A percentile compares a stretch with the other conserved stretches of the same genome.
Conservation (phyloP, 768 basidiomycete genomes). For the Hirschioporus abietinus region DNA sequence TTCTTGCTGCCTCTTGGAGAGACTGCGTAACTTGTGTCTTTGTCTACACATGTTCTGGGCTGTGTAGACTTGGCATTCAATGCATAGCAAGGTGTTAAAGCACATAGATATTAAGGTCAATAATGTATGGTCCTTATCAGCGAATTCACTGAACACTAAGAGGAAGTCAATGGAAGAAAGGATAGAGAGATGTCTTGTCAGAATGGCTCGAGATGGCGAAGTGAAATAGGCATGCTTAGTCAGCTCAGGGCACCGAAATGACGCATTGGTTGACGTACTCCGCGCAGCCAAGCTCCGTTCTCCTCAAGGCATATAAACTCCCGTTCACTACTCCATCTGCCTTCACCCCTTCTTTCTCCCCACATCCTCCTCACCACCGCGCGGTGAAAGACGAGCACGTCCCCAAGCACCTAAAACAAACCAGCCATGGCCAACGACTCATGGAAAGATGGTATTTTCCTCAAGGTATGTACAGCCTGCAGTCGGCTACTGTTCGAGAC, state of each 20-base stretch:
- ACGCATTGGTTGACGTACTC: neutral
- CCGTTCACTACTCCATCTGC: neutral
- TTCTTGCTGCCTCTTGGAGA: too few species aligned
- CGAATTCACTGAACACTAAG: too few species aligned
- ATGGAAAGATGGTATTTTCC: slow-evolving; percentile 76
- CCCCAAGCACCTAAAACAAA: neutral
- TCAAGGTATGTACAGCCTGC: slow-evolving; percentile 53
- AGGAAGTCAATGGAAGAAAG: neutral
- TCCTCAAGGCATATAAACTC: neutral
- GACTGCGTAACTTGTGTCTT: too few species aligned
- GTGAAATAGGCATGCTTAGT: neutral
- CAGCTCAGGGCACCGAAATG: neutral
- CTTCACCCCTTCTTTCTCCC: neutral
- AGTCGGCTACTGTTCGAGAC: neutral
- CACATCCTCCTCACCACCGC: neutral
- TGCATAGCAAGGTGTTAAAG: neutral
- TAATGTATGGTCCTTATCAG: too few species aligned
- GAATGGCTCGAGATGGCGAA: neutral
- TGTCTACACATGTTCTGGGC: neutral
- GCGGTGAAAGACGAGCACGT: neutral
- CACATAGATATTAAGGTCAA: too few species aligned
- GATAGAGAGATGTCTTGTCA: neutral
- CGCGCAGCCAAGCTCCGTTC: neutral
- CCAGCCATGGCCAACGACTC: slow-evolving; percentile 44
- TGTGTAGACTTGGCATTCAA: neutral